Evolutionary conservation across 2,329 filamentous ascomycete genomes (phyloP).

Genomic region (Fusarium sp.): DNA sequence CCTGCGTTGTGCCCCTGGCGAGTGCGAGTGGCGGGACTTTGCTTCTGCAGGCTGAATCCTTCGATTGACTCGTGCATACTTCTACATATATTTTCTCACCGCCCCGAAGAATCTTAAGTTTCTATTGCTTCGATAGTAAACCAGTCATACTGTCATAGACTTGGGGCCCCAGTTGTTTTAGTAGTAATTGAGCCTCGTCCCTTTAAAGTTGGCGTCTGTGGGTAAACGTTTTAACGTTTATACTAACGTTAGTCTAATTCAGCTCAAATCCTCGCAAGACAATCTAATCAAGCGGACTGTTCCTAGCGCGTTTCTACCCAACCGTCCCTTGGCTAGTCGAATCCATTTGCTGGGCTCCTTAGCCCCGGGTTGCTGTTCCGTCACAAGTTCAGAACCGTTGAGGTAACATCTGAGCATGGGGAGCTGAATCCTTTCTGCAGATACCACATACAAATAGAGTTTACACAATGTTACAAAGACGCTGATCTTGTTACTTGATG

Average conservation of each 20-base stretch:
- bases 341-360: not conserved
- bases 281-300: not conserved
- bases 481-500: slow-evolving; percentile 2
- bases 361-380: not conserved
- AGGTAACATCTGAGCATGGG: not conserved
- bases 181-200: too few relatives aligned
- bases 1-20: not conserved
- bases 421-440: not conserved
- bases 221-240: not conserved
- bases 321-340: not conserved
- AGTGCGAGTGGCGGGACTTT: not conserved
- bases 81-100: too few relatives aligned
- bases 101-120: too few relatives aligned
- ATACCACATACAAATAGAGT: not conserved
- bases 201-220: too few relatives aligned
- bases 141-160: too few relatives aligned
- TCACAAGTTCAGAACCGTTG: not conserved
- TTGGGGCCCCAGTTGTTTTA: too few relatives aligned
- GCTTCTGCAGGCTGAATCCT: too few relatives aligned
- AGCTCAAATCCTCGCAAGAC: not conserved
- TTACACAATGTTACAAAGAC: not conserved
- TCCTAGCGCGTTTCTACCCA: not conserved
- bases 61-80: too few relatives aligned
- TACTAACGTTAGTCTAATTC: not conserved
- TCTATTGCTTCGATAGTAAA: too few relatives aligned